Conservation (phyloP, 192 early-diverging fungal genomes). For the Entomortierella parvispora region DNA sequence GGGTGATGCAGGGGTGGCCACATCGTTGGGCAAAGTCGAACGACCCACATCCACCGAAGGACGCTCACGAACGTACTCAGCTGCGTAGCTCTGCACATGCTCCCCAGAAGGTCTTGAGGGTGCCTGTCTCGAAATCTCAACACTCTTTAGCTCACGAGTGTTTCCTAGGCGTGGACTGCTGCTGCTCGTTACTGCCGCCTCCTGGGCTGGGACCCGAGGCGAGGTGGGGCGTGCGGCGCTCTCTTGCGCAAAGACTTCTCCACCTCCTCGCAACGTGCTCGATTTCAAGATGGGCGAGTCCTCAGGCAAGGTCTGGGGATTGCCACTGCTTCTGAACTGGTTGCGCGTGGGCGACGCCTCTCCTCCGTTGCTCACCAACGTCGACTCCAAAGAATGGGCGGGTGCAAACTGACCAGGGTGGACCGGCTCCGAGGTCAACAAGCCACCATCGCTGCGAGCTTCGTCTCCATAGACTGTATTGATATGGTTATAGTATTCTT, state of each 20-base stretch:
- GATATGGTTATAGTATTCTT: not conserved
- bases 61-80: not conserved
- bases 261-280: slow-evolving; percentile 8
- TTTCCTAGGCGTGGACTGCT: not conserved
- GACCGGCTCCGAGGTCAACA: not conserved
- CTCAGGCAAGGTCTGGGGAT: slow-evolving; percentile 15
- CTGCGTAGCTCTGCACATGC: slow-evolving; percentile 7
- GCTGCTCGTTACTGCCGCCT: not conserved
- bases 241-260: slow-evolving; percentile 21
- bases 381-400: slow-evolving; percentile 6
- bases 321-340: not conserved
- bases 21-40: not conserved
- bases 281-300: slow-evolving; percentile 22
- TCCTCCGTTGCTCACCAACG: not conserved
- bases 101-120: not conserved
- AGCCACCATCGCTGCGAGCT: not conserved
- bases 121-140: slow-evolving; percentile 7
- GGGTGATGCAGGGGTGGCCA: not conserved
- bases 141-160: slow-evolving; percentile 10
- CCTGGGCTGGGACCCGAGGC: not conserved
- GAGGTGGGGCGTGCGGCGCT: not conserved
- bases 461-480: not conserved
- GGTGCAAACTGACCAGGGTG: not conserved
- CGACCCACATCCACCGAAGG: not conserved
- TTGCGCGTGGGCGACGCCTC: not conserved